A percentile compares a stretch with the other conserved stretches of the same genome.
These are phyloP conservation scores for Chaetomium cochliodes DNA, from an alignment of 495 filamentous ascomycete species.

Conservation along the genomic window DNA sequence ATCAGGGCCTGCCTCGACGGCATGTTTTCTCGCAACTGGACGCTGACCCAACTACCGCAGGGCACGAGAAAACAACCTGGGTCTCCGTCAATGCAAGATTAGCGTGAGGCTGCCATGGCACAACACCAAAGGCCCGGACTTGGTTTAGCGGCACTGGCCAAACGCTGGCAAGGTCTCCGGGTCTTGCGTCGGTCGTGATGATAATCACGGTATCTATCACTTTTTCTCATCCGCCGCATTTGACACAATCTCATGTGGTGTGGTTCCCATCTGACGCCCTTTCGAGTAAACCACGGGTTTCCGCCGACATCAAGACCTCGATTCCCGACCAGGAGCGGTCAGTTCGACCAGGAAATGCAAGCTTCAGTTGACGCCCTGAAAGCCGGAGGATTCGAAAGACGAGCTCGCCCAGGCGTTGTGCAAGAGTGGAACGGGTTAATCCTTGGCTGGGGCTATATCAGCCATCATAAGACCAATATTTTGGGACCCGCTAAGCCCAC, in stretches of 20 bases:
- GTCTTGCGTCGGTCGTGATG: not conserved
- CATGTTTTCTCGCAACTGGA: not conserved
- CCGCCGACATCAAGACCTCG: not conserved
- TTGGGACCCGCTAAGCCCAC: slow-evolving; percentile 5
- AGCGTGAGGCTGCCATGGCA: not conserved
- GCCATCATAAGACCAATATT: slow-evolving; percentile 15
- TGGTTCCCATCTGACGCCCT: not conserved
- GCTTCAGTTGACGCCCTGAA: not conserved
- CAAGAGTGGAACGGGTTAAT: slow-evolving; percentile 1
- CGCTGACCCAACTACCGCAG: not conserved
- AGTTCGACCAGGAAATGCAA: not conserved
- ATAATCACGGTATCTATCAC: not conserved
- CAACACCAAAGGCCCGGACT: not conserved
- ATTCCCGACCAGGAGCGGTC: not conserved
- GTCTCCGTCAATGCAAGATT: not conserved
- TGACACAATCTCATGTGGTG: not conserved
- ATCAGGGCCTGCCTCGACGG: not conserved
- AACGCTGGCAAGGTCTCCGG: not conserved
- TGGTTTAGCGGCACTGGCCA: not conserved
- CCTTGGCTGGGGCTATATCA: slow-evolving; percentile 13
- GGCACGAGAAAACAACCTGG: not conserved
- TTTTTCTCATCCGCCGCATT: not conserved
- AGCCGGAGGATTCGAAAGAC: not conserved
- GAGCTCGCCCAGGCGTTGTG: not conserved
- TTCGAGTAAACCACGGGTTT: not conserved